Evolutionary conservation across 371 early-diverging fungal genomes (phyloP).

Genomic region (Rhizopus arrhizus): DNA sequence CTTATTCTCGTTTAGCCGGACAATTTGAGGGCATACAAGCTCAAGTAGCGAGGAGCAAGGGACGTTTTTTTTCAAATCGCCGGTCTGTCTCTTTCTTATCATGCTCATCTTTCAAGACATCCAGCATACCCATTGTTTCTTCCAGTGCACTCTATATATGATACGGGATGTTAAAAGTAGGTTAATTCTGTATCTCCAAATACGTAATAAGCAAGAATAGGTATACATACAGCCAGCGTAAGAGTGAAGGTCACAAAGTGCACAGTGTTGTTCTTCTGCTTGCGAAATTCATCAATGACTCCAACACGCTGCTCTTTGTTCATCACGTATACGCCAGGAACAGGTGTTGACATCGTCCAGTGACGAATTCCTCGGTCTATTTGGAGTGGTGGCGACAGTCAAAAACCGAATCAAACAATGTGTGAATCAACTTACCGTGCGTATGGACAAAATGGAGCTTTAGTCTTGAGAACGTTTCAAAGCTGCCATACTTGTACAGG

Average conservation of each 20-base stretch:
- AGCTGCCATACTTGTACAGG: constrained; percentile 12
- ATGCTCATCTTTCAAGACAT: constrained; percentile 1
- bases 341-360: constrained; percentile 14
- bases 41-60: constrained; percentile 4
- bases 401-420: constrained; percentile 10
- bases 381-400: constrained; percentile 8
- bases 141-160: constrained; percentile 7
- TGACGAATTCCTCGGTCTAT: constrained; percentile 5
- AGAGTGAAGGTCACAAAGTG: constrained; percentile 15
- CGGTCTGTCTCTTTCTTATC: not conserved
- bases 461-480: constrained; percentile 10
- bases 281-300: constrained; percentile 13
- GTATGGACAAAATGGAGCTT: constrained; percentile 13
- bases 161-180: constrained; percentile 12
- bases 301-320: constrained; percentile 11
- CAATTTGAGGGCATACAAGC: not conserved
- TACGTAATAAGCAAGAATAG: constrained; percentile 14
- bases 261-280: constrained; percentile 6
- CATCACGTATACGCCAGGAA: constrained; percentile 3
- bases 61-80: constrained; percentile 1
- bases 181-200: constrained; percentile 11
- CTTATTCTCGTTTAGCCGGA: not conserved
- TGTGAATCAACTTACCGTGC: constrained; percentile 5
- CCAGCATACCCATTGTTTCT: constrained; percentile 4
- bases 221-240: constrained; percentile 18